These are phyloP conservation scores for Thelonectria blattea DNA, from an alignment of 2,329 filamentous ascomycete species.

Conservation along the genomic window DNA sequence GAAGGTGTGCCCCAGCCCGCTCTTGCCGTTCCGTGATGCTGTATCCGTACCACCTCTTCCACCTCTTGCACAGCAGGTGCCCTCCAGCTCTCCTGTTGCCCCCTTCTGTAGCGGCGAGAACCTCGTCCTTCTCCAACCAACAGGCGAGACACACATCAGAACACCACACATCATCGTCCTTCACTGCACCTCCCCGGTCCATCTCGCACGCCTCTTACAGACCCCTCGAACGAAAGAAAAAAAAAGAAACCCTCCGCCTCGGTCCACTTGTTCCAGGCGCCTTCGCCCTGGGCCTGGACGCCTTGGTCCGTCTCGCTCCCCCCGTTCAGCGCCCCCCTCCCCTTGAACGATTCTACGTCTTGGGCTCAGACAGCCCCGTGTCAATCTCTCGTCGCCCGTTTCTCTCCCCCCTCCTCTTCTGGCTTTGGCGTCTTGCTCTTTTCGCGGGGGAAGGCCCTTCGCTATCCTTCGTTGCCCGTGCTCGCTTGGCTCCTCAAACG, in stretches of 20 bases:
- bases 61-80: too few relatives aligned
- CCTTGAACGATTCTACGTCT: too few relatives aligned
- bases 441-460: slow-evolving; percentile 18
- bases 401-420: neutral
- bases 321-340: neutral
- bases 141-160: neutral
- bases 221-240: neutral
- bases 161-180: neutral
- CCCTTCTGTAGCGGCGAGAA: slow-evolving; percentile 2
- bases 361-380: slow-evolving; percentile 4
- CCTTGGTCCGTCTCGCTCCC: neutral
- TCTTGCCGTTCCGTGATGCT: slow-evolving; percentile 22
- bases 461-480: slow-evolving; percentile 12
- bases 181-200: neutral
- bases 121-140: slow-evolving; percentile 1
- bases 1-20: slow-evolving; percentile 21
- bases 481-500: slow-evolving; percentile 6
- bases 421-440: slow-evolving; percentile 4
- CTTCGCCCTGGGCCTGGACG: neutral
- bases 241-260: neutral
- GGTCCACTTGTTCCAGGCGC: slow-evolving; percentile 17
- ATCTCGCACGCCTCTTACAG: neutral
- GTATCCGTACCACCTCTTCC: too few relatives aligned
- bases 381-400: slow-evolving; percentile 18
- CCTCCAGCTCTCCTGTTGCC: too few relatives aligned